Base-by-base conservation (phyloP, 1,139 yeast genomes). In the Blastobotrys indianensis region DNA sequence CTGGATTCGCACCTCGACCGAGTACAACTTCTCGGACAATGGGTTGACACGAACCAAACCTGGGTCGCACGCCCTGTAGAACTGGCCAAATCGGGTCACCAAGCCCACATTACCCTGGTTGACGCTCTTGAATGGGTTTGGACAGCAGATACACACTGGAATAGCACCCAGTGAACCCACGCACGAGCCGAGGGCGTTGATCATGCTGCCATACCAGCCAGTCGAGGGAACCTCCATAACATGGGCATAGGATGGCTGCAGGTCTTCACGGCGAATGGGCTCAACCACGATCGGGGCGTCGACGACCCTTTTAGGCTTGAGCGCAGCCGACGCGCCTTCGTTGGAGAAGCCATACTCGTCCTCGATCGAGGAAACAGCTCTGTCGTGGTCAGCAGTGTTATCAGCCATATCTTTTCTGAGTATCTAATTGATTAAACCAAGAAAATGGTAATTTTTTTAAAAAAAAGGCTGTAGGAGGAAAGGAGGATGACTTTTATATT, bases 61-160 rank as follows among this genome's bases (percentile, higher is more conserved):
- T 2, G 88, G 87, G 60, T 82, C 88, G 34, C 77, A 83, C 6
- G 82, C 71, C 61, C 81, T 70, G 49, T 82, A 71, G 54, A 82
- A 72, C 45, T 83, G 81, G 57, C 90, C 90, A 61, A 81, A 82
- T 38, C 76, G 73, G 47, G 83, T 82, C 39, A 82, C 73, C 50
- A 82, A 69, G 12, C 88, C 90, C 47, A 82, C 87, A 50, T 77
- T 72, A 60, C 90, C 90, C 64, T 82, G 86, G 37, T 73, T 66
- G 37, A 82, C 85, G 39, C 72, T 69, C 58, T 73, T 69, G 67
- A 77, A 82, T 8, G 87, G 87, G 57, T 80, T 80, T 29, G 74
- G 64, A 52, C 69, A 70, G 60, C 85, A 79, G 47, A 74, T 59
- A 57, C 76, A 80, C 56, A 82, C 76, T 48, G 82, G 83, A 37